Base-by-base conservation (phyloP, 2,329 filamentous ascomycete species). In the Talaromyces sp. region DNA sequence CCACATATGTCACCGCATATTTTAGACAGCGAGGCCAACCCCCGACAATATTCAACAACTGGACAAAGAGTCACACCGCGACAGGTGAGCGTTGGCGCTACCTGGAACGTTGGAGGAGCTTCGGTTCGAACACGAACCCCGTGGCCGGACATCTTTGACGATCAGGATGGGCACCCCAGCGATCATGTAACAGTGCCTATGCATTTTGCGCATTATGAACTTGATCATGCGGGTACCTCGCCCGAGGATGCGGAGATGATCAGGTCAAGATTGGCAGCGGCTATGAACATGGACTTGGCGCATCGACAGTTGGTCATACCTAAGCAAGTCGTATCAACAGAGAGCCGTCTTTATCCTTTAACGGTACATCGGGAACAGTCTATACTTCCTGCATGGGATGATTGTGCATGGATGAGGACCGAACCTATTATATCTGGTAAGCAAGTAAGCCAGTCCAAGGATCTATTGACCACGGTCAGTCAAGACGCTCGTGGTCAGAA, bases 51-150 rank as follows among this genome's bases (percentile, higher is more conserved):
- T 33, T 60, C 62, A 39, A 31, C 52, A 7, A 55, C 46, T n/a
- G 58, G 25, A 60, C 54, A 63, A 21, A 64, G 65, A 54, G 67
- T 68, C 31, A 59, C 69, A 18, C 67, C 70, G 6, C 70, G 82
- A 62, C 81, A 87, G 71, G 79, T 86, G 65, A 93, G 89, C 72
- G 77, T 82, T 65, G 88, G 89, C 2, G 83, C 87, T 9, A 82
- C 93, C 18, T 96, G 91, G 91, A 85, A 86, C 18, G 86, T 95
- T 11, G 90, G 91, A 28, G 89, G 90, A n/a, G 72, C 85, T 9
- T 83, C 85, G 57, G 84, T 85, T n/a, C 78, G 80, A 7, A 79
- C 79, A 28, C 77, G 81, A 16, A 78, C 70, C 48, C 72, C 73
- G 31, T 67, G 81, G 18, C 67, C 75, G 56, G 77, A 75, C 5